Evolutionary conservation across 176 grass and related monocot genomes (phyloP), one percentile per base, ranked within the genome.

Genomic region (Oryza rufipogon): DNA sequence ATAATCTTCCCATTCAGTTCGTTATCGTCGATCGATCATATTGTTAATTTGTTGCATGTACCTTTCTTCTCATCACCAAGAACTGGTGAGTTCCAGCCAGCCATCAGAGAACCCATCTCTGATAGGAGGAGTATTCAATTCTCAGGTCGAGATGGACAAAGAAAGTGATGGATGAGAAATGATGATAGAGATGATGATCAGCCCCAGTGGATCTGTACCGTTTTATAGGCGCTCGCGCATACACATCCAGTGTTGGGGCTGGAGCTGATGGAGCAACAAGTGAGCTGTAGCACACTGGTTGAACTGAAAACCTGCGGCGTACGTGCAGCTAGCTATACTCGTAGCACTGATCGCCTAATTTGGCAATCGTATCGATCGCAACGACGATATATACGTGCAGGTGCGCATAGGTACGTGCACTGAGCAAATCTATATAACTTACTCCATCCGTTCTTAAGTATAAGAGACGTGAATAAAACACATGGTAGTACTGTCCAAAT

Each of bases 21-120:
- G 33, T 34, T 34, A 4, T 34, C 33, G 33, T 34, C 33, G 42
- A 10, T 44, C 42, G 42, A 6, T 44, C 42, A 44, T 17, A 19
- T 54, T 7, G 0, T 52, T 54, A 56, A 30, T 30, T 56, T 7
- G 17, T 56, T 56, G 20, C 19, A 10, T 14, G 77, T 68, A 93
- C 92, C 89, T 90, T 82, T 86, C 30, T 64, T 48, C 30, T 74
- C 71, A 30, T 88, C 38, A 12, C 44, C 93, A 22, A 90, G 56
- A 72, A 89, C 69, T 1, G 73, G 70, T 15, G 96, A 90, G 71
- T 83, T 89, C 96, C 96, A 98, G 56, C 96, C 96, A 42, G 93
- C 83, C 93, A 93, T 95, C 22, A 98, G 93, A 69, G 96, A 98
- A 11, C 96, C 96, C 96, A 98, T 98, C 11, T 88, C 69, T 49